Conservation (phyloP, 2,329 filamentous ascomycete species). For the Myrmaecium sp. region DNA sequence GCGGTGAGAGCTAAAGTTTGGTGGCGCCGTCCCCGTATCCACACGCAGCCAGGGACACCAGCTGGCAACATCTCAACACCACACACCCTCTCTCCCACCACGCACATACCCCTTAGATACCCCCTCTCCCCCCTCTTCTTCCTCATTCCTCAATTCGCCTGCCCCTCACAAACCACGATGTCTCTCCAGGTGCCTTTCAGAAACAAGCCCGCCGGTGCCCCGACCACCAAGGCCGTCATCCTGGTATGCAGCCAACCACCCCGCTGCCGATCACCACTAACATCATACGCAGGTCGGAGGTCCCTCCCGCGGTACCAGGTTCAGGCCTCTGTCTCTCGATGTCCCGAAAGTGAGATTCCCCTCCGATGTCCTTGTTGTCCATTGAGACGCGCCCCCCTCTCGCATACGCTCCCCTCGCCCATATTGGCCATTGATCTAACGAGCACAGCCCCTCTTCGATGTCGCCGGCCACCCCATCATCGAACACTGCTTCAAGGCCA, state of each 20-base stretch:
- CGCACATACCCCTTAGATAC: not conserved
- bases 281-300: constrained; percentile 57
- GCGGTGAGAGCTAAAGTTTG: too few species aligned
- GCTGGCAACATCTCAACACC: too few species aligned
- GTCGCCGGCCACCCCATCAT: constrained; percentile 97
- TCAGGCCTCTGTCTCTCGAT: constrained; percentile 87
- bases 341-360: constrained; percentile 60
- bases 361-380: not conserved
- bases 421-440: constrained; percentile 10
- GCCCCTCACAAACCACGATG: constrained; percentile 1
- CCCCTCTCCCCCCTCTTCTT: not conserved
- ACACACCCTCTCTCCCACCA: not conserved
- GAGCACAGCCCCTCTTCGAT: constrained; percentile 74
- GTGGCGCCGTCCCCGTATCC: too few species aligned
- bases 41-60: too few species aligned
- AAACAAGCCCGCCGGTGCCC: constrained; percentile 9
- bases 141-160: not conserved
- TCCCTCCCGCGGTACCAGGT: constrained; percentile 86
- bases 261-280: constrained; percentile 10
- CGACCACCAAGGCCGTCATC: constrained; percentile 81
- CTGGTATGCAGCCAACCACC: constrained; percentile 42
- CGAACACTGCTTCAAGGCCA: constrained; percentile 87
- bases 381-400: constrained; percentile 3
- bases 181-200: constrained; percentile 5
- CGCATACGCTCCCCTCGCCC: constrained; percentile 5